These are phyloP conservation scores for Dictyostelium brefeldianum DNA, from an alignment of 78 protist genomes.

Conservation along the genomic window DNA sequence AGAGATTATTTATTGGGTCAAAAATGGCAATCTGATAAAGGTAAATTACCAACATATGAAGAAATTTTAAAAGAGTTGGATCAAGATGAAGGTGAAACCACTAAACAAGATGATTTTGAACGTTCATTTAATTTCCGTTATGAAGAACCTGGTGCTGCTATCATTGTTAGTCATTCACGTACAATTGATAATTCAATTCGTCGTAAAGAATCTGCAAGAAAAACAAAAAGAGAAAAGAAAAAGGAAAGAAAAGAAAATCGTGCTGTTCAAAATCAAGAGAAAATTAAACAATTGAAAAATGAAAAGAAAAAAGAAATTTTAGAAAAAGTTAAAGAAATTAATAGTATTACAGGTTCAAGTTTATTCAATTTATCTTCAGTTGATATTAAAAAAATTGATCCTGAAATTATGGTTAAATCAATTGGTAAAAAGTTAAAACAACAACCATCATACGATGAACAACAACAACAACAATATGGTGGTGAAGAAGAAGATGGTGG, in stretches of 20 bases:
- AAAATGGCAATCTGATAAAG: conserved; percentile 69
- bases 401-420: conserved; percentile 42
- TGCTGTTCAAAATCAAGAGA: conserved; percentile 22
- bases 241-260: conserved; percentile 43
- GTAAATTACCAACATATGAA: conserved; percentile 58
- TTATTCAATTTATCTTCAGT: conserved; percentile 19
- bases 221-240: conserved; percentile 20
- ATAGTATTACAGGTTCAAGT: conserved; percentile 67
- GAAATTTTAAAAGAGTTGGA: conserved; percentile 65
- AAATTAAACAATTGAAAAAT: conserved; percentile 57
- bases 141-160: conserved; percentile 63
- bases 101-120: conserved; percentile 49
- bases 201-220: conserved; percentile 19
- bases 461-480: not conserved
- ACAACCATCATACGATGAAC: not conserved
- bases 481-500: not conserved
- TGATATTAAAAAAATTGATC: conserved; percentile 62
- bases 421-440: not conserved
- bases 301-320: conserved; percentile 74
- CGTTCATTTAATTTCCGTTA: conserved; percentile 47
- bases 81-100: conserved; percentile 38
- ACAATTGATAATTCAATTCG: conserved; percentile 35
- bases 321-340: conserved; percentile 76
- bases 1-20: conserved; percentile 78
- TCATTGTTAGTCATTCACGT: conserved; percentile 52